These are phyloP conservation scores for Entamoeba nuttalli DNA, from an alignment of 208 protist genomes.

Conservation along the genomic window DNA sequence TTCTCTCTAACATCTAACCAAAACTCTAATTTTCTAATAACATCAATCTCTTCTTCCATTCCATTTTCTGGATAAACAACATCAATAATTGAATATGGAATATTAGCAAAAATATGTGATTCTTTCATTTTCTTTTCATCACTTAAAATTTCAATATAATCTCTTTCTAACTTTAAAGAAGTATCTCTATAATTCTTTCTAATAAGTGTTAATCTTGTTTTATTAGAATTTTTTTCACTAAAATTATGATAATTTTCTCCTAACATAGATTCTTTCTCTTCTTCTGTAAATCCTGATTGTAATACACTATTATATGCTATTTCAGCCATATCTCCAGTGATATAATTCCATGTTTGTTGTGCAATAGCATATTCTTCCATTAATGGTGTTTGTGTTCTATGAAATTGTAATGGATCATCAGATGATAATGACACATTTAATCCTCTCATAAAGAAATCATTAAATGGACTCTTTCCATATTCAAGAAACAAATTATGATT, in stretches of 20 bases:
- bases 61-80: not conserved
- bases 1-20: not conserved
- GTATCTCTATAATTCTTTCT: not conserved
- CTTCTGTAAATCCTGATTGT: not conserved
- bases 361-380: conserved; percentile 18
- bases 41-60: not conserved
- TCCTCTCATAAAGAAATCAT: conserved; percentile 19
- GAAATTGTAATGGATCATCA: conserved; percentile 48
- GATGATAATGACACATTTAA: conserved; percentile 1
- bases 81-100: not conserved
- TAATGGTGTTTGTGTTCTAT: conserved; percentile 45
- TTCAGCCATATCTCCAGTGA: conserved; percentile 3
- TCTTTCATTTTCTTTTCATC: not conserved
- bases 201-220: not conserved
- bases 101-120: not conserved
- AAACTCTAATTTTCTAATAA: not conserved
- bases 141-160: not conserved
- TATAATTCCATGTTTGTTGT: conserved; percentile 6
- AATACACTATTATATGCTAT: conserved; percentile 1
- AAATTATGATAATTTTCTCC: conserved; percentile 16
- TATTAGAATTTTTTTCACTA: not conserved
- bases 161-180: not conserved
- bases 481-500: conserved; percentile 92
- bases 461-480: conserved; percentile 86
- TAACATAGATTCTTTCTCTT: not conserved